Evolutionary conservation across 164 flowering plant species (phyloP).

Genomic region (Dillenia turbinata): DNA sequence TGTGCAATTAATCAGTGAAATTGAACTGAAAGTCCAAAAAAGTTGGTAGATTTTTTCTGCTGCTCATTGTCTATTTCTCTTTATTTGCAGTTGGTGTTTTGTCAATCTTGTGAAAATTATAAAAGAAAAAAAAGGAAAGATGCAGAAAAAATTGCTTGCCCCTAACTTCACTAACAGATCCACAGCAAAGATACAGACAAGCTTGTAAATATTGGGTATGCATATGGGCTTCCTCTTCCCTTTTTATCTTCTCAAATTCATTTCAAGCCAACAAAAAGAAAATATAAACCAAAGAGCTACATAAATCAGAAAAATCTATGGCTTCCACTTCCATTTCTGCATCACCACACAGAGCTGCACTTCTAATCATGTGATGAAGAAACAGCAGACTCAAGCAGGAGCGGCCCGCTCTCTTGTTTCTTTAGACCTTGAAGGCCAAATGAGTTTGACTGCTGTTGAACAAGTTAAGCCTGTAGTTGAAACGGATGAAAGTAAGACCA

Average conservation of each 20-base stretch:
- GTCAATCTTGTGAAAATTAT: no score
- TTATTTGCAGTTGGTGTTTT: no score
- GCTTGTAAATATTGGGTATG: slow-evolving; percentile 21
- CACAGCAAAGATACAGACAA: slow-evolving; percentile 19
- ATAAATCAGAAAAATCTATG: slow-evolving; percentile 20
- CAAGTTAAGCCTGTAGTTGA: slow-evolving; percentile 6
- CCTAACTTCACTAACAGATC: slow-evolving; percentile 21
- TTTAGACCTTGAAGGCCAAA: slow-evolving; percentile 16
- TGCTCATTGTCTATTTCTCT: no score
- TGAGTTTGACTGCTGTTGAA: slow-evolving; percentile 5
- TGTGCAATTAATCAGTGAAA: no score
- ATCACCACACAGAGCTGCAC: slow-evolving; percentile 37
- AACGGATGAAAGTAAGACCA: no score
- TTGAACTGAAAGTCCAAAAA: no score
- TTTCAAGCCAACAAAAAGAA: neutral
- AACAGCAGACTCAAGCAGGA: slow-evolving; percentile 17
- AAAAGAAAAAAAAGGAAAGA: neutral
- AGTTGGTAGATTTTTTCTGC: no score
- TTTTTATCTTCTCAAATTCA: slow-evolving; percentile 1
- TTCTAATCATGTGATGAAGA: slow-evolving; percentile 31
- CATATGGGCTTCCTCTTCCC: slow-evolving; percentile 26
- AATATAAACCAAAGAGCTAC: neutral
- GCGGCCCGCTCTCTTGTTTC: slow-evolving; percentile 18
- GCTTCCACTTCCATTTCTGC: slow-evolving; percentile 46
- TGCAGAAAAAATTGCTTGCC: neutral